Percentiles rank a stretch among this genome's conserved stretches.
These are phyloP conservation scores for Fusarium vanettenii DNA, from an alignment of 2,329 filamentous ascomycete genomes.

Conservation along the genomic window DNA sequence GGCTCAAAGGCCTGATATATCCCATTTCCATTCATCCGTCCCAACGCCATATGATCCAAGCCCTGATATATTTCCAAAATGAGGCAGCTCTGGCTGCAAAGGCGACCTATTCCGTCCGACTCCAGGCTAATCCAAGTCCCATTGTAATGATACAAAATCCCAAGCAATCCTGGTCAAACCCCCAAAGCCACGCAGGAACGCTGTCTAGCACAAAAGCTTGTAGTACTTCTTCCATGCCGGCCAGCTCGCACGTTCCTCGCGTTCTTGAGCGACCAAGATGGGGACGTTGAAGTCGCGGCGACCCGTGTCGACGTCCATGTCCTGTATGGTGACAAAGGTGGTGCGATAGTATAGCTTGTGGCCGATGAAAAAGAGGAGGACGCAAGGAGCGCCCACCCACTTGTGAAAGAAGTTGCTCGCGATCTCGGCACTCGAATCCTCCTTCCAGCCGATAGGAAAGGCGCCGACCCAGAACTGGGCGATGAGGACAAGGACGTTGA, in stretches of 20 bases:
- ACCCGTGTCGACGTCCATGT: constrained; percentile 91
- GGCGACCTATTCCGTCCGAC: constrained; percentile 8
- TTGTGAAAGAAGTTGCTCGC: constrained; percentile 78
- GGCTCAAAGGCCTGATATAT: constrained; percentile 2
- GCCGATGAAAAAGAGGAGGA: constrained; percentile 73
- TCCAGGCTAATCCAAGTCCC: constrained; percentile 30
- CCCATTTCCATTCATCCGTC: not conserved
- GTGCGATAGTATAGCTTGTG: constrained; percentile 85
- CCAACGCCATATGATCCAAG: not conserved
- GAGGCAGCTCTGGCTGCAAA: constrained; percentile 1
- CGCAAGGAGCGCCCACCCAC: constrained; percentile 77
- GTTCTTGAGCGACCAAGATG: constrained; percentile 82
- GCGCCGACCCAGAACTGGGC: constrained; percentile 92
- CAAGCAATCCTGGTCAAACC: not conserved
- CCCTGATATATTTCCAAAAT: not conserved
- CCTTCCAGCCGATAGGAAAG: constrained; percentile 73
- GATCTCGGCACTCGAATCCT: constrained; percentile 57
- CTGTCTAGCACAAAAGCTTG: constrained; percentile 73
- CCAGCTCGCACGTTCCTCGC: constrained; percentile 77
- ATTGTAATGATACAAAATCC: constrained; percentile 13
- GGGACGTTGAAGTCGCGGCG: constrained; percentile 86
- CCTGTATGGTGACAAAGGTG: constrained; percentile 70
- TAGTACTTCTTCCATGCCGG: constrained; percentile 82
- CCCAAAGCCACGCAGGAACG: not conserved
- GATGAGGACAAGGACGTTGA: constrained; percentile 81